These are phyloP conservation scores for Solanum tacnaense DNA, from an alignment of 257 asterid genomes.

Conservation along the genomic window DNA sequence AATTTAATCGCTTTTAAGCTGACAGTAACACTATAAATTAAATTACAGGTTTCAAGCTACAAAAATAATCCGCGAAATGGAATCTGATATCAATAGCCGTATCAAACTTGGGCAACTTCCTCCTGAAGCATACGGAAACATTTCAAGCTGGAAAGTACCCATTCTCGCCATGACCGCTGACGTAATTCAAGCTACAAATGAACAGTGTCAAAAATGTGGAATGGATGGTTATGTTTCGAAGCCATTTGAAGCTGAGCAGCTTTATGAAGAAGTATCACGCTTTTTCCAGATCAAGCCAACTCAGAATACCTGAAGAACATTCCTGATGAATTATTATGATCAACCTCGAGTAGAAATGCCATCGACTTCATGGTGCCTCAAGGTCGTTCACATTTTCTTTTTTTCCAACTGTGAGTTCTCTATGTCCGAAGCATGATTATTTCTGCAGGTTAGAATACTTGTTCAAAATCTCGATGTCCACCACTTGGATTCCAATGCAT, in stretches of 20 bases:
- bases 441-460: background rate
- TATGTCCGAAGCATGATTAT: background rate
- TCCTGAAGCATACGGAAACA: constrained; percentile 21
- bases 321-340: background rate
- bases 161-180: constrained; percentile 97
- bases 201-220: constrained; percentile 43
- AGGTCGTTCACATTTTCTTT: background rate
- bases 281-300: constrained; percentile 31
- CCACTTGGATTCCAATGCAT: background rate
- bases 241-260: constrained; percentile 94
- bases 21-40: background rate
- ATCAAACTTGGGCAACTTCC: constrained; percentile 39
- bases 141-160: constrained; percentile 73
- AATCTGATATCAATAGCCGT: constrained; percentile 27
- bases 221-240: constrained; percentile 95
- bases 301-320: constrained; percentile 14
- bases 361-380: background rate
- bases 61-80: constrained; percentile 47
- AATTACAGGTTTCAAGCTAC: constrained; percentile 76
- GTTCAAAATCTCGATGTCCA: background rate
- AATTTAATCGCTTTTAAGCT: background rate
- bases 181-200: constrained; percentile 82
- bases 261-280: constrained; percentile 78
- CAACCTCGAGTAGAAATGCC: background rate
- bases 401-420: constrained; percentile 4